Percentiles rank a stretch among this genome's conserved stretches.
Conservation (phyloP, 148 eudicot species). For the Rhododendron henanense region DNA sequence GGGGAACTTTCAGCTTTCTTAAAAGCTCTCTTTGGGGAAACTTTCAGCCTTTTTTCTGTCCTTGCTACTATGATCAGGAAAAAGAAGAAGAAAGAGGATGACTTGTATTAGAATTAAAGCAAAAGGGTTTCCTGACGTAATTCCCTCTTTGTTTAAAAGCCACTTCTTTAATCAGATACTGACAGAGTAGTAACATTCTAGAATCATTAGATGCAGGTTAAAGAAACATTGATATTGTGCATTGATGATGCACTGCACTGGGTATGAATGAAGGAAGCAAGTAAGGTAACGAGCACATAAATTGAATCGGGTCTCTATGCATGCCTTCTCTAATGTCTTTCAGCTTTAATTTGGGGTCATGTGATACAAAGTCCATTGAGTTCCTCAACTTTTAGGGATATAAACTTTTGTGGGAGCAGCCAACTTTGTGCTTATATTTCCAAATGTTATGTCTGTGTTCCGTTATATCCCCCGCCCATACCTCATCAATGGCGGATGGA, state of each 20-base stretch:
- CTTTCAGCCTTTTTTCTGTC: background rate
- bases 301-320: background rate
- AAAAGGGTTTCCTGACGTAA: constrained; percentile 1
- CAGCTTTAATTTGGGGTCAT: background rate
- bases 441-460: background rate
- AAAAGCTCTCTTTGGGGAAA: too few species aligned
- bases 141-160: constrained; percentile 24
- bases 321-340: background rate
- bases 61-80: background rate
- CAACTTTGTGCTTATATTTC: background rate
- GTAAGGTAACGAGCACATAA: background rate
- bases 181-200: background rate
- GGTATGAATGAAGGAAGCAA: background rate
- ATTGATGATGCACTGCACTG: background rate
- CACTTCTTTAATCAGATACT: constrained; percentile 15
- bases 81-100: background rate
- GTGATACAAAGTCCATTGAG: too few species aligned
- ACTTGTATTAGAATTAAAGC: constrained; percentile 37
- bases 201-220: background rate
- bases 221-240: background rate
- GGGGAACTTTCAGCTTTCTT: background rate
- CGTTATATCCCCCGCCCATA: background rate
- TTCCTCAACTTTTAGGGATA: too few species aligned
- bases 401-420: background rate
- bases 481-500: background rate